Evolutionary conservation across 2,329 filamentous ascomycete genomes (phyloP).

Genomic region (Cadophora malorum): DNA sequence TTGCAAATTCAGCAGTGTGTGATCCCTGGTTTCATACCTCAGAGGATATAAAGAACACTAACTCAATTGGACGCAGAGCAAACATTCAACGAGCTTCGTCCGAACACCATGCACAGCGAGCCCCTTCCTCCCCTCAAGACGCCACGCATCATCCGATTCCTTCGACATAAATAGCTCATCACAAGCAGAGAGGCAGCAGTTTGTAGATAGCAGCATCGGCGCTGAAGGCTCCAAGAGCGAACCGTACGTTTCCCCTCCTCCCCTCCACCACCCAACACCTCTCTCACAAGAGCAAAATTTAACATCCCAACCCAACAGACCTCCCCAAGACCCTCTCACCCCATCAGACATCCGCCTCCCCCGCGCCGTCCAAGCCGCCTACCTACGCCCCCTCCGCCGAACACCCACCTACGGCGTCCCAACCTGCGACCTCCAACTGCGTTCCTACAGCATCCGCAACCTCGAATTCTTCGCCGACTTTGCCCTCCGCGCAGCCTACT

Average conservation of each 20-base stretch:
- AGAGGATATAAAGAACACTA: not conserved
- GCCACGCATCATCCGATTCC: conserved; percentile 9
- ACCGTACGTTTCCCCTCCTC: not conserved
- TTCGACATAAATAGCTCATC: not conserved
- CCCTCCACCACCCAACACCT: not conserved
- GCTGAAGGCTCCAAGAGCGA: not conserved
- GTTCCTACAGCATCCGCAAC: conserved; percentile 88
- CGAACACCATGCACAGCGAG: conserved; percentile 11
- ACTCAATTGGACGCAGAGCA: conserved; percentile 9
- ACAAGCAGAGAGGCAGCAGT: conserved; percentile 15
- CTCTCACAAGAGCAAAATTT: not conserved
- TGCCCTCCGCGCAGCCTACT: conserved; percentile 92
- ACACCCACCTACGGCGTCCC: conserved; percentile 78
- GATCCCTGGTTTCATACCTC: conserved; percentile 8
- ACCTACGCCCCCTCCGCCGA: conserved; percentile 82
- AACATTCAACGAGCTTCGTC: conserved; percentile 17
- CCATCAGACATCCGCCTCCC: conserved; percentile 60
- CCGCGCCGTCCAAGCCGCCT: conserved; percentile 82
- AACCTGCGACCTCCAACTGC: conserved; percentile 88
- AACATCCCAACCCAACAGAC: conserved; percentile 12
- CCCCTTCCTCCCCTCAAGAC: conserved; percentile 4
- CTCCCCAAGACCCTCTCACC: conserved; percentile 9
- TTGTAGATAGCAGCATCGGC: conserved; percentile 16
- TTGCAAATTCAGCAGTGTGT: conserved; percentile 33
- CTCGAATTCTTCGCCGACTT: conserved; percentile 96